Conservation (phyloP, 768 basidiomycete species). For the Termitomyces eurrhizus region DNA sequence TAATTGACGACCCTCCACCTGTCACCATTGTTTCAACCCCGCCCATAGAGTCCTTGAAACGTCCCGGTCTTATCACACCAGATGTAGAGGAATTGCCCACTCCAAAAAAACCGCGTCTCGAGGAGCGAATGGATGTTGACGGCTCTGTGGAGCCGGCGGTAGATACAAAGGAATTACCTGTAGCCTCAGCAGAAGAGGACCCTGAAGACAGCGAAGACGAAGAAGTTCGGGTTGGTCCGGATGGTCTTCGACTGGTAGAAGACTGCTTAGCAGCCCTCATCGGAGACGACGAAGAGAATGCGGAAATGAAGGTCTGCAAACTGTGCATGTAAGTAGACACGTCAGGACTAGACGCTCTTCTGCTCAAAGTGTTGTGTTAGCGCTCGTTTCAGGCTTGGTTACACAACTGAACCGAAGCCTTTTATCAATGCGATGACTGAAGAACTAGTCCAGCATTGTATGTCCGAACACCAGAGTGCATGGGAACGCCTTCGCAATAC, state of each 20-base stretch:
- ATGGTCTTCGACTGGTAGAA: constrained; percentile 35
- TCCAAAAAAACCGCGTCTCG: constrained; percentile 14
- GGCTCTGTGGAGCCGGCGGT: neutral
- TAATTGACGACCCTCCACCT: neutral
- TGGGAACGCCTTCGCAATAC: constrained; percentile 40
- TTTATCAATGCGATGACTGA: constrained; percentile 36
- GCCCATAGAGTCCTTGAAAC: constrained; percentile 10
- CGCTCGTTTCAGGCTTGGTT: constrained; percentile 29
- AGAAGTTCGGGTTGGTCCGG: constrained; percentile 34
- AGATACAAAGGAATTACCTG: neutral
- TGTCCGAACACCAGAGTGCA: constrained; percentile 41
- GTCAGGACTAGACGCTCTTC: neutral
- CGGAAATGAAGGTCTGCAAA: constrained; percentile 34
- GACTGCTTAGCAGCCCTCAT: constrained; percentile 45
- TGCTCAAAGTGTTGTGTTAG: constrained; percentile 21
- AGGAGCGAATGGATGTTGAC: neutral
- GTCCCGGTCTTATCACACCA: constrained; percentile 2
- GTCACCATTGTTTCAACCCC: constrained; percentile 2
- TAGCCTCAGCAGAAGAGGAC: constrained; percentile 1
- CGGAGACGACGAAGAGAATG: constrained; percentile 25
- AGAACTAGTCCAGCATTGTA: constrained; percentile 45
- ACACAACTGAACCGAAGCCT: constrained; percentile 27
- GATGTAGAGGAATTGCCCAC: constrained; percentile 1
- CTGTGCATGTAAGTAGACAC: constrained; percentile 47
- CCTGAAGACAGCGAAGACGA: constrained; percentile 20